phyloP scores from a whole-genome alignment of 768 basidiomycete species.

The Ramaria sp. region DNA sequence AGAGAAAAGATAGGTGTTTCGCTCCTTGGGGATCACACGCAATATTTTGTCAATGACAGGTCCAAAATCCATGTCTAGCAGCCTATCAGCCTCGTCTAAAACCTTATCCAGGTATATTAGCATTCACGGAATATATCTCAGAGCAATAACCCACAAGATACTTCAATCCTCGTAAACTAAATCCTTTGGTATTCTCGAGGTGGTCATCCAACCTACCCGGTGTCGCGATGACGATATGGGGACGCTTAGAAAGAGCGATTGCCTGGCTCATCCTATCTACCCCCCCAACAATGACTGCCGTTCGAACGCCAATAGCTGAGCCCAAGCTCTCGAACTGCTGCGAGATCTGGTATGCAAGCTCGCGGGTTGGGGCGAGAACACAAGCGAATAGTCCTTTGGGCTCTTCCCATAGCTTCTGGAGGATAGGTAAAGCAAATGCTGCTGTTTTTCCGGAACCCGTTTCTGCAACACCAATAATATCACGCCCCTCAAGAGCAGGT shows the following conservation, averaged over 20 bases:
- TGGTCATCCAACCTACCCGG: slow-evolving; percentile 91
- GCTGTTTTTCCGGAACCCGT: slow-evolving; percentile 98
- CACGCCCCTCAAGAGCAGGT: slow-evolving; percentile 78
- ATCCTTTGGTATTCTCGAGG: slow-evolving; percentile 95
- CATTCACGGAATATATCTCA: neutral
- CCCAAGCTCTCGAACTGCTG: slow-evolving; percentile 92
- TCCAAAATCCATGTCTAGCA: slow-evolving; percentile 95
- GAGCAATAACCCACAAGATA: slow-evolving; percentile 52
- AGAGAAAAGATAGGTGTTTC: slow-evolving; percentile 93
- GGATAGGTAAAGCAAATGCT: slow-evolving; percentile 90
- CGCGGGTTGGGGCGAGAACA: slow-evolving; percentile 93
- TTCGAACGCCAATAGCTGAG: slow-evolving; percentile 84
- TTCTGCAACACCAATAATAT: slow-evolving; percentile 97
- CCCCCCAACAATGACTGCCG: slow-evolving; percentile 89
- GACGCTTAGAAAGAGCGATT: slow-evolving; percentile 85
- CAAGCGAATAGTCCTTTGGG: slow-evolving; percentile 90
- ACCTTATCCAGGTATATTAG: slow-evolving; percentile 40
- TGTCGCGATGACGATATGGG: slow-evolving; percentile 92
- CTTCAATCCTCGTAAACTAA: slow-evolving; percentile 73
- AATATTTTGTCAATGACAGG: slow-evolving; percentile 93
- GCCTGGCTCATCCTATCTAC: slow-evolving; percentile 86
- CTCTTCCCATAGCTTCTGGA: slow-evolving; percentile 94
- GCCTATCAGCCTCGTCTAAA: slow-evolving; percentile 93
- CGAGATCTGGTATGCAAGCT: slow-evolving; percentile 96
- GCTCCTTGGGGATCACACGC: slow-evolving; percentile 87